Evolutionary conservation across 768 basidiomycete genomes (phyloP), one percentile per base, ranked within the genome.

Genomic region (Psilocybe cyanescens): DNA sequence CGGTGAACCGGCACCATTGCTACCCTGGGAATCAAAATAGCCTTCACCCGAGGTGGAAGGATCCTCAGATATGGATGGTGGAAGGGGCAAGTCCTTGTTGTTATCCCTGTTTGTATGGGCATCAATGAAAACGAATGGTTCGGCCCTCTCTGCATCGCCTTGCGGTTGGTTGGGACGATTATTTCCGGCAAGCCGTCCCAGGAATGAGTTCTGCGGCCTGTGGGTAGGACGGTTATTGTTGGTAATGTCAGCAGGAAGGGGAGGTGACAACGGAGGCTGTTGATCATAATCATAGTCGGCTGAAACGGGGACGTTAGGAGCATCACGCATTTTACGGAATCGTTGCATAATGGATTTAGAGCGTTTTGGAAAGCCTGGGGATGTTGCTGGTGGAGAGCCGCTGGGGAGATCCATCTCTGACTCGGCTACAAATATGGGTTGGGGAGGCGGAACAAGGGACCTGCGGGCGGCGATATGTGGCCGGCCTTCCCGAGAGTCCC

Each of bases 331-430:
- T 75, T 87, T 91, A 60, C 91, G 87, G 71, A 95, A 91, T 58
- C 93, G 90, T 49, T 94, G 90, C 85, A 95, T 94, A 64, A 95
- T 77, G 12, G 91, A 93, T 74, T 87, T 93, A 66, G 85, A 86
- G 30, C 93, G 89, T 72, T 89, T 90, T 8, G 89, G 85, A 39
- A 77, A 76, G 35, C 75, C 79, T n/a, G 81, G 77, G 16, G 80
- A 76, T 24, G 72, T 68, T 24, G 77, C 71, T 19, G 82, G 80
- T 6, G 84, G 79, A 5, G 79, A 79, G 14, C 75, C 70, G 8
- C 72, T 59, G 59, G 81, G 61, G 54, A 81, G 72, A 60, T 76
- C 68, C 59, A 75, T 68, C 39, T 78, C 75, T 61, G 77, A 69
- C 28, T 89, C 88, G 8, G 86, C 85, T 5, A 88, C 84, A 65